Evolutionary conservation across 208 protist species (phyloP), one percentile per base, ranked within the genome.

Genomic region (Polymyxa betae): DNA sequence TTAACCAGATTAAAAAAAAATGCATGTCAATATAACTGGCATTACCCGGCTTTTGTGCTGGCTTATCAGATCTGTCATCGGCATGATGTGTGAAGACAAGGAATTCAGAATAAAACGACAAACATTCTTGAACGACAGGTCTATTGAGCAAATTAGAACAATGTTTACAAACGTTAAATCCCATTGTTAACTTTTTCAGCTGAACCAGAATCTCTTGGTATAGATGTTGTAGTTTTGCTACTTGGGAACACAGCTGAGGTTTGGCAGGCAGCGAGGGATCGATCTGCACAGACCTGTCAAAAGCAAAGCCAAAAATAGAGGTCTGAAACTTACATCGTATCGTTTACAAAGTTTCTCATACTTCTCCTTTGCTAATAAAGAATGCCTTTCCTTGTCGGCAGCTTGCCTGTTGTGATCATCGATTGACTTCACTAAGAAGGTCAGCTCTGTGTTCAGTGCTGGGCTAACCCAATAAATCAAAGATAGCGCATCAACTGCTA

Each of bases 391-490:
- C 12, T 43, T 35, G 35, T 82, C 72, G n/a, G 5, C 5, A 20
- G 72, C 72, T 38, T 82, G 72, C 5, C 72, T 5, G 16, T 82
- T 5, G n/a, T 43, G 5, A 43, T 82, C 72, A 20, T 82, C 72
- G n/a, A 82, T n/a, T 20, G n/a, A 45, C 72, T 82, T 82, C 72
- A n/a, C 5, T 82, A 82, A 43, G 5, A n/a, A 40, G 12, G 72
- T 20, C 72, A 82, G 10, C 40, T 82, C 72, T 35, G 5, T 82
- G 5, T 82, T 82, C 40, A 82, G 35, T n/a, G 72, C 5, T 20
- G 5, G n/a, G 16, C 72, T 82, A 82, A 82, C 5, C 72, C 5
- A 82, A 40, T 82, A 82, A 5, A 5, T 43, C n/a, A 12, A 35
- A 40, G 72, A 82, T 60, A 29, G 49, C n/a, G 72, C 5, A 82